A percentile compares a stretch with the other conserved stretches of the same genome.
Evolutionary conservation across 2,329 filamentous ascomycete species (phyloP).

Genomic region (Ceratocystis ficicola): DNA sequence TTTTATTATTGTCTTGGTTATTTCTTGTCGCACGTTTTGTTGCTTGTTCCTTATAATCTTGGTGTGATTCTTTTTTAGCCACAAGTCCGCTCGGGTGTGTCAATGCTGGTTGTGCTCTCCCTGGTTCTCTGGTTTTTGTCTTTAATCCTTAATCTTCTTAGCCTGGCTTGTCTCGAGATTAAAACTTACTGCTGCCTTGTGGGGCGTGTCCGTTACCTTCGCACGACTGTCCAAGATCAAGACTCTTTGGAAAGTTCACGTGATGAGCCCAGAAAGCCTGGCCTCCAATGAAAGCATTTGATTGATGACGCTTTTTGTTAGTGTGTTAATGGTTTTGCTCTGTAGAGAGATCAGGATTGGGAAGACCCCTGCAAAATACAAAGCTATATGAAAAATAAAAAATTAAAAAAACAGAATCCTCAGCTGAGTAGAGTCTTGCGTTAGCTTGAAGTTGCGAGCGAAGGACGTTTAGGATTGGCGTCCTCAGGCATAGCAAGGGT

Average conservation of each 20-base stretch:
- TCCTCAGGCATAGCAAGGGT: not conserved
- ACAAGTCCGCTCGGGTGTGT: not conserved
- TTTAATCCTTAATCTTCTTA: not conserved
- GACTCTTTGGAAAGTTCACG: not conserved
- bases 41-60: not conserved
- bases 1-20: constrained; percentile 1
- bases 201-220: not conserved
- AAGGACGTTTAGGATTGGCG: not conserved
- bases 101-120: not conserved
- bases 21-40: not conserved
- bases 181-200: not conserved
- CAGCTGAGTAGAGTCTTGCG: not conserved
- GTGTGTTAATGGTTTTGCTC: not conserved
- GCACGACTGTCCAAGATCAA: not conserved
- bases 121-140: not conserved
- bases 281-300: not conserved
- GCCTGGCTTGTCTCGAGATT: not conserved
- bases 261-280: not conserved
- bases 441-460: not conserved
- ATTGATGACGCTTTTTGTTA: not conserved
- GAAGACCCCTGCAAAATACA: not conserved
- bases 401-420: not conserved
- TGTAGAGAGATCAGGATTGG: too few species aligned
- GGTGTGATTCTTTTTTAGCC: constrained; percentile 6
- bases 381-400: not conserved